phyloP scores from a whole-genome alignment of 2,329 filamentous ascomycete genomes.

The Diaporthe ilicicola region DNA sequence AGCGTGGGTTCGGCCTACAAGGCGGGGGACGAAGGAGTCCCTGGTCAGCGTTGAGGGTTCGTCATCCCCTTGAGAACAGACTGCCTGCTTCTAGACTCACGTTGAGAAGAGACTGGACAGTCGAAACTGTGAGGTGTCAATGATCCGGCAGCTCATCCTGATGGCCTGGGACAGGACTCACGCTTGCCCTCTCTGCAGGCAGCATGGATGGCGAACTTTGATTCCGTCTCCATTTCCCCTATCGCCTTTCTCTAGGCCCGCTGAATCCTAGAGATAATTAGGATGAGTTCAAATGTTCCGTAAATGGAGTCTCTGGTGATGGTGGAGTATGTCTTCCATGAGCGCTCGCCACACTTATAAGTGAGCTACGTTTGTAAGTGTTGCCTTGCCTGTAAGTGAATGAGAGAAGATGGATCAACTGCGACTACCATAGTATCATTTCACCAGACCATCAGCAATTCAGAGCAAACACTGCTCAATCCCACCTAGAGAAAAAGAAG shows the following conservation, averaged over 20 bases:
- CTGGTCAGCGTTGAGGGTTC: not conserved
- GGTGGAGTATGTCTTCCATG: not conserved
- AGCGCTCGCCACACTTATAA: not conserved
- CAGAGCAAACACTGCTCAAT: too few species aligned
- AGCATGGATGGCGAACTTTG: slow-evolving; percentile 85
- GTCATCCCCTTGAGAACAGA: not conserved
- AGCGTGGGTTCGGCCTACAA: slow-evolving; percentile 80
- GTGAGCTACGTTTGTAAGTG: slow-evolving; percentile 38
- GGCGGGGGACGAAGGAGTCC: not conserved
- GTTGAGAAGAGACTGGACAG: slow-evolving; percentile 79
- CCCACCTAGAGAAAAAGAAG: fast-evolving
- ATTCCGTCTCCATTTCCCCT: slow-evolving; percentile 45
- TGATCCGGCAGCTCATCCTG: slow-evolving; percentile 9
- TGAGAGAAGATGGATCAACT: not conserved
- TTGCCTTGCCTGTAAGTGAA: slow-evolving; percentile 39
- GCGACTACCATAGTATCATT: not conserved
- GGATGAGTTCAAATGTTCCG: not conserved
- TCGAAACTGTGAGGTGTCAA: slow-evolving; percentile 60
- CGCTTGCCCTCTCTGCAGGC: slow-evolving; percentile 86
- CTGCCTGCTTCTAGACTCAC: slow-evolving; percentile 50
- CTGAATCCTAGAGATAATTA: not conserved
- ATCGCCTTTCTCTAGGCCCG: not conserved
- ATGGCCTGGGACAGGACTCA: slow-evolving; percentile 51
- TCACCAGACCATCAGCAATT: too few species aligned
- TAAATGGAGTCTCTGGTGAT: not conserved